These are phyloP conservation scores for Lipomyces yamanashiensis DNA, from an alignment of 805 yeast genomes.

Conservation along the genomic window DNA sequence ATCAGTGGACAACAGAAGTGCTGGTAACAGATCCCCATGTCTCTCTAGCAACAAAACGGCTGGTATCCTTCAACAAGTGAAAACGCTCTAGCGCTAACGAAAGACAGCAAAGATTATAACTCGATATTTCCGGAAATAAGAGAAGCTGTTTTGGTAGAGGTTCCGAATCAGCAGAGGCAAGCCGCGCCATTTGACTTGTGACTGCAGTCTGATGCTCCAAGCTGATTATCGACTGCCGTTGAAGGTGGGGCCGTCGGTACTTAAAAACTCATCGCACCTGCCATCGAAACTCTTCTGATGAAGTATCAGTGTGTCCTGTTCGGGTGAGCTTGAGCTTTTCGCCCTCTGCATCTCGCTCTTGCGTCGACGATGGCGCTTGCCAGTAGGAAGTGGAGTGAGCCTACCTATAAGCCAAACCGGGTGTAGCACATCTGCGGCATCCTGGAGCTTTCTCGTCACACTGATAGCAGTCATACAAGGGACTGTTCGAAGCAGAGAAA, in stretches of 20 bases:
- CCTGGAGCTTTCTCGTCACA: conserved; percentile 24
- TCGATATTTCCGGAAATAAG: conserved; percentile 22
- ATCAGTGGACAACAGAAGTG: conserved; percentile 13
- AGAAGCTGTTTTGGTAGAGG: conserved; percentile 13
- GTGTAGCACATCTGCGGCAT: conserved; percentile 11
- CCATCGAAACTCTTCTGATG: neutral
- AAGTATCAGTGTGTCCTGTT: neutral
- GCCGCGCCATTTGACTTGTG: conserved; percentile 4
- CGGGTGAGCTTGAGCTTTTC: neutral
- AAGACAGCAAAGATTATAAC: conserved; percentile 14
- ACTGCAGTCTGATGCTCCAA: neutral
- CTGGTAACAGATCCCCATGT: conserved; percentile 17
- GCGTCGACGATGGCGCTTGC: neutral
- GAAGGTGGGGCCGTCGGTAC: neutral
- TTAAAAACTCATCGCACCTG: neutral
- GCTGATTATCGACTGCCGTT: neutral
- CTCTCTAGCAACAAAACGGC: neutral
- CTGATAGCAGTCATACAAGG: neutral
- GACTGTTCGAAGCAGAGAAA: too few species aligned
- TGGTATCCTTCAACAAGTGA: neutral
- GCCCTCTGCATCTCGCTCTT: neutral
- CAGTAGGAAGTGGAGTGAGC: neutral
- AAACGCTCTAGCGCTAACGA: conserved; percentile 6
- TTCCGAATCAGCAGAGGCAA: conserved; percentile 1
- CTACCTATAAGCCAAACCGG: neutral